phyloP scores from a whole-genome alignment of 2,329 filamentous ascomycete genomes.

The Phaeophleospora eucalypticola region DNA sequence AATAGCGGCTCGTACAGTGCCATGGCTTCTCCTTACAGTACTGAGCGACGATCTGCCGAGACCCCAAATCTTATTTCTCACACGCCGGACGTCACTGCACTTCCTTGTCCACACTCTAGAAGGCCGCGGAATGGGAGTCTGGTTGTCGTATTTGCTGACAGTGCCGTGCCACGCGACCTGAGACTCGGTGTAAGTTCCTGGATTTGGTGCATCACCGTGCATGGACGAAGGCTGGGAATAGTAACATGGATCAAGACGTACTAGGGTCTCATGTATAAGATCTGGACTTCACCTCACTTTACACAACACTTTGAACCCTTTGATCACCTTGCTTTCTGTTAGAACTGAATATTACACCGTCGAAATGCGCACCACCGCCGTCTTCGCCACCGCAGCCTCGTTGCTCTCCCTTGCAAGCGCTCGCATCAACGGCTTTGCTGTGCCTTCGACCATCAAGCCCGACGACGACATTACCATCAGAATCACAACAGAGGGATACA shows the following conservation, averaged over 20 bases:
- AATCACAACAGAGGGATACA: conserved; percentile 42
- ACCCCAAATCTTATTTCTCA: not conserved
- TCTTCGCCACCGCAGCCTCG: conserved; percentile 8
- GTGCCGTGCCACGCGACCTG: no score
- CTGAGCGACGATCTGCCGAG: not conserved
- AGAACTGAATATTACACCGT: not conserved
- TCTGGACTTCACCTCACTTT: not conserved
- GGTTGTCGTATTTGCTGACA: not conserved
- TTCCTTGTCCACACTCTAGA: no score
- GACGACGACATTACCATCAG: conserved; percentile 37
- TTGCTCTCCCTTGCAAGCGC: conserved; percentile 28
- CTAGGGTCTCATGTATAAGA: no score
- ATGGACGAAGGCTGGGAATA: no score
- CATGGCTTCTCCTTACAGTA: no score
- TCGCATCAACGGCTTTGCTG: conserved; percentile 43
- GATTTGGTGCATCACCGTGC: no score
- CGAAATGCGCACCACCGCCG: conserved; percentile 9
- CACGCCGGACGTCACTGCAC: not conserved
- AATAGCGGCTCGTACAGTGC: no score
- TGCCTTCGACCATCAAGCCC: conserved; percentile 40
- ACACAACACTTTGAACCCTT: no score
- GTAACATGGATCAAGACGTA: no score
- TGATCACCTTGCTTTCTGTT: no score
- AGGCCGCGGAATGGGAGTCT: no score
- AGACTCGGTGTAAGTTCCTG: no score